Evolutionary conservation across 2,329 filamentous ascomycete species (phyloP).

Genomic region (Aspergillus felis): DNA sequence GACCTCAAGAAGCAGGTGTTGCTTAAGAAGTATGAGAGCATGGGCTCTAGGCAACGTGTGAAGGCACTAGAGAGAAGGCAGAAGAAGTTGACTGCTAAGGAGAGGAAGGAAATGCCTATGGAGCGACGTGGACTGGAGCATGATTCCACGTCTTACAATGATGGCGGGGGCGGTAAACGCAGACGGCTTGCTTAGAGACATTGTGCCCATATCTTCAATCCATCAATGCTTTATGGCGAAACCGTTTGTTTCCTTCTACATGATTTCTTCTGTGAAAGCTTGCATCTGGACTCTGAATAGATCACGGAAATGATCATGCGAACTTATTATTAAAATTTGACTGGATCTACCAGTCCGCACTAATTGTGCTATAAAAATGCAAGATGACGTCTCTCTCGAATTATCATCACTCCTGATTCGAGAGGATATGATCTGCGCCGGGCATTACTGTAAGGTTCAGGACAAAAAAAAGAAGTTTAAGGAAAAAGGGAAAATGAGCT

Average conservation of each 20-base stretch:
- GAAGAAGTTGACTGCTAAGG: slow-evolving; percentile 84
- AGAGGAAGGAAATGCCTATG: slow-evolving; percentile 71
- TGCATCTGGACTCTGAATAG: neutral
- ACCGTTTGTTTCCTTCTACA: neutral
- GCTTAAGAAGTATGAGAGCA: slow-evolving; percentile 71
- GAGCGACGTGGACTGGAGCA: slow-evolving; percentile 44
- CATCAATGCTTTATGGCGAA: neutral
- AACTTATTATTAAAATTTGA: slow-evolving; percentile 14
- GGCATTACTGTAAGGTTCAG: neutral
- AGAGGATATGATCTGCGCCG: neutral
- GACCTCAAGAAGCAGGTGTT: slow-evolving; percentile 86
- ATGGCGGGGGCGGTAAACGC: slow-evolving; percentile 24
- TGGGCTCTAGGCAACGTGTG: slow-evolving; percentile 83
- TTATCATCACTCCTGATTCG: neutral
- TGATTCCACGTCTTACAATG: slow-evolving; percentile 13
- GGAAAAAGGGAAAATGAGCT: slow-evolving; percentile 1
- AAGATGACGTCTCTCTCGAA: neutral
- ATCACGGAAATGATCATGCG: neutral
- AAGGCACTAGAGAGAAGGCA: slow-evolving; percentile 78
- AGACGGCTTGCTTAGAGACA: slow-evolving; percentile 23
- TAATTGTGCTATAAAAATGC: neutral
- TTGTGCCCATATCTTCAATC: neutral
- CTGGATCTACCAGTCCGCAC: neutral
- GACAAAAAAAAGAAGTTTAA: neutral
- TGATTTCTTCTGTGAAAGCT: neutral